Base-by-base conservation (phyloP, 2,329 filamentous ascomycete species). In the Colletotrichum theobromicola region DNA sequence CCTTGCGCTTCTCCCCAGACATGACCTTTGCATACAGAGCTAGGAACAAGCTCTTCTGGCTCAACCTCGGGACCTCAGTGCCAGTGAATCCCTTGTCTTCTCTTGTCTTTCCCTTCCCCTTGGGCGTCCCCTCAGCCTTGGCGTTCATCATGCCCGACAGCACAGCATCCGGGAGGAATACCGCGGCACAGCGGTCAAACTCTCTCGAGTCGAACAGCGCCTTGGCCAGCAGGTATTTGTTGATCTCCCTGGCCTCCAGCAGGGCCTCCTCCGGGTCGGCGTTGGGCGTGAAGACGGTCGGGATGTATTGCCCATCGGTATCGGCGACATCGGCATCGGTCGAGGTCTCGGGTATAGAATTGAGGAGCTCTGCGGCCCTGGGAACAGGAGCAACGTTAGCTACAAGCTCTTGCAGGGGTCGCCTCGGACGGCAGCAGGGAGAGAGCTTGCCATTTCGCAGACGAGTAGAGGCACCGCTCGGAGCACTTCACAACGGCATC, bases 191-290 rank as follows among this genome's bases (percentile, higher is more conserved):
- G 77, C 97, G 94, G 81, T 98, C 96, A 80, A 93, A 98, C 82
- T 99, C 97, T 78, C 95, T 94, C 79, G 95, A 98, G 83, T 98
- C 96, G 82, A 98, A 98, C 78, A 97, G 93, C 0, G 96, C 94
- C 83, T 98, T 98, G 67, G 97, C 96, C 24, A 98, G 88, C 4
- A 98, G 90, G 81, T 96, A 98, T 80, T 92, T 94, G 84, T 93
- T 92, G 37, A 95, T 87, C 84, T 98, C 96, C 79, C 89, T 92
- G 1, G 93, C 90, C 82, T 98, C 96, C 4, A 98, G 88, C 1
- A 89, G 87, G 13, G 93, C 92, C 86, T 98, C 95, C 72, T 90
- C 88, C 2, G 92, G 90, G 79, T 97, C 94, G 72, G 86, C 84
- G 72, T 93, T 93, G 24, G 87, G 87, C 7, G 88, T 85, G 82